phyloP scores from a whole-genome alignment of 148 eudicot genomes.

The Euryodendron excelsum region DNA sequence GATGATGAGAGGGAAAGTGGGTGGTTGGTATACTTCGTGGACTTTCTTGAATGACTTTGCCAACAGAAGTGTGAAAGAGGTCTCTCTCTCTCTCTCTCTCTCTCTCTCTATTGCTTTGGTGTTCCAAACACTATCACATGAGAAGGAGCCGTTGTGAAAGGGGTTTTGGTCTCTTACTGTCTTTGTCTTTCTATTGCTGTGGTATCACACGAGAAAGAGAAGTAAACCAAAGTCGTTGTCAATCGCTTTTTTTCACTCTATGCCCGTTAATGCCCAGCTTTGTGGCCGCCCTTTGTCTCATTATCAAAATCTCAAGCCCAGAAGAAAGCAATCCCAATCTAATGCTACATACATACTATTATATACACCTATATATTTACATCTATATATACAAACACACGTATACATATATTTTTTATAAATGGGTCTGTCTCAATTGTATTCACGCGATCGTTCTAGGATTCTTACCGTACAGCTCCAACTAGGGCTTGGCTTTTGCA shows the following conservation, averaged over 20 bases:
- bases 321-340: neutral
- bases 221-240: neutral
- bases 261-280: neutral
- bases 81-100: neutral
- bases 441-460: neutral
- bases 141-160: too few species aligned
- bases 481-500: neutral
- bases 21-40: too few species aligned
- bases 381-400: neutral
- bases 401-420: neutral
- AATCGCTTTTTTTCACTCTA: neutral
- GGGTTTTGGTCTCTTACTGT: too few species aligned
- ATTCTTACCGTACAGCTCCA: neutral
- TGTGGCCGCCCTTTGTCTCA: neutral
- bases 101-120: neutral
- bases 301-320: neutral
- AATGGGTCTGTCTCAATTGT: neutral
- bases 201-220: neutral
- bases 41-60: conserved; percentile 18
- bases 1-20: too few species aligned
- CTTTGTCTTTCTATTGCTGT: too few species aligned
- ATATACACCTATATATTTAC: neutral
- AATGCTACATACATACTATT: neutral
- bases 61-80: neutral
- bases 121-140: neutral